A percentile compares a stretch with the other conserved stretches of the same genome.
phyloP scores from a whole-genome alignment of 306 rosid species.

The Vigna hirtella region DNA sequence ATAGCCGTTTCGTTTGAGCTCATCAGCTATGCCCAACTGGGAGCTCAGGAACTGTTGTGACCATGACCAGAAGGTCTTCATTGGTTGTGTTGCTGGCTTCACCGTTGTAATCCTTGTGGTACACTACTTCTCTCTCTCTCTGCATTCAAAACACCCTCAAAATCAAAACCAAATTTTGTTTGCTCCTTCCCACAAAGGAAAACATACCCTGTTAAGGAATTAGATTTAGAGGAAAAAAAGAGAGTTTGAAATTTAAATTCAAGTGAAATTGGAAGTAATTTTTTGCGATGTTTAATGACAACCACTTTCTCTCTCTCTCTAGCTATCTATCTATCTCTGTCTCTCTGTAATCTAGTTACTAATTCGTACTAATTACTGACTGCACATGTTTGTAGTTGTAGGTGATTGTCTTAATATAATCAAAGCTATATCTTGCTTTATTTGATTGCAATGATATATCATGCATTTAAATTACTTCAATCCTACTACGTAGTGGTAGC shows the following conservation, averaged over 20 bases:
- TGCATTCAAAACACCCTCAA: background rate
- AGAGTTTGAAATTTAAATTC: background rate
- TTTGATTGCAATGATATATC: constrained; percentile 19
- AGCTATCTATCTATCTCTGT: too few relatives aligned
- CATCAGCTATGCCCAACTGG: constrained; percentile 77
- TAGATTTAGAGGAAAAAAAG: background rate
- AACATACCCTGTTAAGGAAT: constrained; percentile 5
- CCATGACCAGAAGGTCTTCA: constrained; percentile 74
- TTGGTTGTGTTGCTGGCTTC: constrained; percentile 67
- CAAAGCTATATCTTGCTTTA: constrained; percentile 1
- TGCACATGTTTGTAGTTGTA: background rate
- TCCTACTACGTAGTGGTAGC: background rate
- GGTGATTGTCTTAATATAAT: background rate
- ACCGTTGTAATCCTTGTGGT: constrained; percentile 80
- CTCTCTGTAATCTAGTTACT: background rate
- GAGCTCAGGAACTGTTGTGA: constrained; percentile 85
- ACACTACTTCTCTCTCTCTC: constrained; percentile 25
- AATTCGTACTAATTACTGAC: background rate
- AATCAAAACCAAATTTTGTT: background rate
- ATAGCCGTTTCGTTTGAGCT: background rate
- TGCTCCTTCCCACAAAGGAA: constrained; percentile 25
- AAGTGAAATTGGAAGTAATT: background rate
- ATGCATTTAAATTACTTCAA: background rate
- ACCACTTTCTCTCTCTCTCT: background rate
- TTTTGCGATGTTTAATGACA: background rate